phyloP scores from a whole-genome alignment of 305 asterid species.

The Fraxinus platypoda region DNA sequence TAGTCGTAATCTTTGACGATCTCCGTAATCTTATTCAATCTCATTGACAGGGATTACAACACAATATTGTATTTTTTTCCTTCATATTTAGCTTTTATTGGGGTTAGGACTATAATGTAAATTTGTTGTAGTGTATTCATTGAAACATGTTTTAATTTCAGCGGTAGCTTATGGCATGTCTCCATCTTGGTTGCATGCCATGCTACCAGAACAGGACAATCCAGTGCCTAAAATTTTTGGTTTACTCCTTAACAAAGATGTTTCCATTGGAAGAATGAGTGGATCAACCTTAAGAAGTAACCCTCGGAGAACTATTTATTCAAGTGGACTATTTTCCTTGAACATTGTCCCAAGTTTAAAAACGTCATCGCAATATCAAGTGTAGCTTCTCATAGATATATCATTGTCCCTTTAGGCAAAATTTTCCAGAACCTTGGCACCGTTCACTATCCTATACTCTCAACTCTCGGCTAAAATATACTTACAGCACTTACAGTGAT shows the following conservation, averaged over 20 bases:
- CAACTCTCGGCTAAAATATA: not conserved
- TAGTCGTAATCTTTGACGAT: no score
- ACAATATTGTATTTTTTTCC: not conserved
- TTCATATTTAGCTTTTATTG: no score
- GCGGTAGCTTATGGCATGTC: not conserved
- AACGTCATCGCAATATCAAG: not conserved
- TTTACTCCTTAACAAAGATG: not conserved
- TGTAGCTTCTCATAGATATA: not conserved
- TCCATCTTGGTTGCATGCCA: not conserved
- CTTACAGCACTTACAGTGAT: not conserved
- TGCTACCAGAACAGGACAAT: not conserved
- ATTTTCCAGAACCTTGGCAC: not conserved
- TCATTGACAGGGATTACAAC: no score
- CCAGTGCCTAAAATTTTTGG: not conserved
- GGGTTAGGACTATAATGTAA: not conserved
- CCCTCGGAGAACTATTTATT: not conserved
- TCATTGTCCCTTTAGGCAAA: not conserved
- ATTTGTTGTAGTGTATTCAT: not conserved
- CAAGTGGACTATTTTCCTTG: not conserved
- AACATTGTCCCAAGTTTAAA: not conserved
- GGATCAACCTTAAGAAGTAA: not conserved
- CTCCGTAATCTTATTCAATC: no score
- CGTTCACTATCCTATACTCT: not conserved
- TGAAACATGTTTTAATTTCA: not conserved
- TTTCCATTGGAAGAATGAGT: not conserved